phyloP scores from a whole-genome alignment of 2,329 filamentous ascomycete genomes.

The Diaporthe sp. region DNA sequence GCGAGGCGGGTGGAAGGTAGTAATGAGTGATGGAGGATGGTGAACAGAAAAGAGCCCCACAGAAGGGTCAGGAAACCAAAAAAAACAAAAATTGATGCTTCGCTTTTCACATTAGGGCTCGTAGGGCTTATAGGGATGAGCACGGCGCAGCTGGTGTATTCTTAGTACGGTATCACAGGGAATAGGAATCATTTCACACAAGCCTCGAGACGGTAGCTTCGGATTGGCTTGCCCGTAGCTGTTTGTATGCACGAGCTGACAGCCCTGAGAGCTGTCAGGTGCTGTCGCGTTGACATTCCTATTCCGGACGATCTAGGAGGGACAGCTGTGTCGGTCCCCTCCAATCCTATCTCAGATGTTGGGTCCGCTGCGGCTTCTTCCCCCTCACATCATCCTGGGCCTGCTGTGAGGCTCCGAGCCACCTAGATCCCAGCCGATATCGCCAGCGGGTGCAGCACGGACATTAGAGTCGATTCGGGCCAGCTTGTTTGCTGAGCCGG shows the following conservation, averaged over 20 bases:
- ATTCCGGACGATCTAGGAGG: background rate
- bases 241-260: background rate
- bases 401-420: background rate
- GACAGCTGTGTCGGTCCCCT: background rate
- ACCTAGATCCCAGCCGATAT: slow-evolving; percentile 3
- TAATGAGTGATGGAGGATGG: slow-evolving; percentile 25
- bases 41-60: slow-evolving; percentile 2
- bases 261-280: background rate
- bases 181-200: slow-evolving; percentile 37
- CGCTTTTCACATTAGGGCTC: slow-evolving; percentile 36
- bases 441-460: slow-evolving; percentile 4
- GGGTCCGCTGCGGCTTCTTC: background rate
- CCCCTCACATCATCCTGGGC: background rate
- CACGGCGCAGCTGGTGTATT: slow-evolving; percentile 41
- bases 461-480: background rate
- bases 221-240: background rate
- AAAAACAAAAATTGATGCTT: slow-evolving; percentile 34
- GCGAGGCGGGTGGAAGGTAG: slow-evolving; percentile 35
- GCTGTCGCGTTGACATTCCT: slow-evolving; percentile 22
- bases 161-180: slow-evolving; percentile 37
- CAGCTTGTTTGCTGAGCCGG: slow-evolving; percentile 20
- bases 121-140: slow-evolving; percentile 40
- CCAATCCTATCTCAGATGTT: slow-evolving; percentile 6
- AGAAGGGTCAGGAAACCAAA: slow-evolving; percentile 2
- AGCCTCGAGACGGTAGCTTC: background rate